These are phyloP conservation scores for Silybum marianum DNA, from an alignment of 129 eudicot species.

Conservation along the genomic window DNA sequence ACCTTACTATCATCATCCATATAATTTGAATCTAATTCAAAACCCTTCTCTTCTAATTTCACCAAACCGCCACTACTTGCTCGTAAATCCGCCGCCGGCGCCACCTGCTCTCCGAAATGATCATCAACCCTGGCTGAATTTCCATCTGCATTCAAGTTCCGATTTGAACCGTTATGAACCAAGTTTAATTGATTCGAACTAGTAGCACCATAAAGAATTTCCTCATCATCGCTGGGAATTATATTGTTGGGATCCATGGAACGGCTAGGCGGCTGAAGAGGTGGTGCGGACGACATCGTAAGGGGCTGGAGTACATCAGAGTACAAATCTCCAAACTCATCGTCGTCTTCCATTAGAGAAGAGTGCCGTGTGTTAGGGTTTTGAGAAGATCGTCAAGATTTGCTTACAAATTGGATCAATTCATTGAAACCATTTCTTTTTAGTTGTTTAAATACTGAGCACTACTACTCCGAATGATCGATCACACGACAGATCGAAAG, in stretches of 20 bases:
- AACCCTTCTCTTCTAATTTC: conserved; percentile 30
- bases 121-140: conserved; percentile 12
- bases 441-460: background rate
- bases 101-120: too few relatives aligned
- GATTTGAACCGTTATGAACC: conserved; percentile 14
- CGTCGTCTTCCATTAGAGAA: conserved; percentile 84
- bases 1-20: conserved; percentile 40
- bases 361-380: conserved; percentile 11
- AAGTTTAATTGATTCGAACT: conserved; percentile 15
- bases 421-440: background rate
- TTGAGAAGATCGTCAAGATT: conserved; percentile 19
- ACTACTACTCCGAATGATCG: background rate
- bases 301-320: conserved; percentile 79
- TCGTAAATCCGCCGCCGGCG: conserved; percentile 26
- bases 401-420: background rate
- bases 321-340: conserved; percentile 98
- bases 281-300: conserved; percentile 31
- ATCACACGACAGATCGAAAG: background rate
- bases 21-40: conserved; percentile 45
- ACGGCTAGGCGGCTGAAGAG: conserved; percentile 35
- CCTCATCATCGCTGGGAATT: conserved; percentile 60
- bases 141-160: conserved; percentile 27
- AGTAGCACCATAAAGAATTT: conserved; percentile 43
- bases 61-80: conserved; percentile 30
- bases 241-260: conserved; percentile 56